These are phyloP conservation scores for Magnaporthiopsis incrustans DNA, from an alignment of 2,329 filamentous ascomycete species.

Conservation along the genomic window DNA sequence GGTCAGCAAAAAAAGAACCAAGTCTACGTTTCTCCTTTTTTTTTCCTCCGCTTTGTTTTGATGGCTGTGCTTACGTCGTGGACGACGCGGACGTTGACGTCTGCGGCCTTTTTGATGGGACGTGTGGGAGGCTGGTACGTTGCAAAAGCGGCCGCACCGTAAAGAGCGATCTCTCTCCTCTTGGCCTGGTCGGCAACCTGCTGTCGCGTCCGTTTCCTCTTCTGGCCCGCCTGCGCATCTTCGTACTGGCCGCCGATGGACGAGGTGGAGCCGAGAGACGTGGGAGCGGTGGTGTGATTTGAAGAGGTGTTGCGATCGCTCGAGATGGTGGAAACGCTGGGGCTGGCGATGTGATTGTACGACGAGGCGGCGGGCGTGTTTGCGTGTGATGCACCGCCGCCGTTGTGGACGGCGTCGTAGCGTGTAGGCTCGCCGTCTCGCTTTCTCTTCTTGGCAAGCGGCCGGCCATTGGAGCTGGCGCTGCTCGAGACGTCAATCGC, in stretches of 20 bases:
- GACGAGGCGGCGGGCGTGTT: constrained; percentile 50
- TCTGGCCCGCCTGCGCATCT: constrained; percentile 65
- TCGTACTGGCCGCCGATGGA: constrained; percentile 54
- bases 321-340: constrained; percentile 60
- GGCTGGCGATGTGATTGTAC: constrained; percentile 48
- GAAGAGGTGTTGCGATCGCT: constrained; percentile 77
- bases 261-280: constrained; percentile 67
- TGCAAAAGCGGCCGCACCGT: constrained; percentile 58
- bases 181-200: constrained; percentile 78
- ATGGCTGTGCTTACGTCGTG: constrained; percentile 44
- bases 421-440: constrained; percentile 47
- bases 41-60: no score
- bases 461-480: constrained; percentile 26
- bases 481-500: constrained; percentile 15
- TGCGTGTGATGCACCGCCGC: constrained; percentile 59
- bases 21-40: not conserved
- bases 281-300: constrained; percentile 79
- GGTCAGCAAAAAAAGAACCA: constrained; percentile 10
- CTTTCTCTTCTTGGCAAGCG: constrained; percentile 67
- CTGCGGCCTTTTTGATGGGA: constrained; percentile 82
- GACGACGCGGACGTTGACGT: constrained; percentile 58
- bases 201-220: constrained; percentile 80
- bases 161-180: constrained; percentile 62
- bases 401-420: constrained; percentile 64
- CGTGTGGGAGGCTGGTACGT: constrained; percentile 82